Evolutionary conservation across 2,329 filamentous ascomycete species (phyloP), one percentile per base, ranked within the genome.

Genomic region (Paecilomyces niveus): DNA sequence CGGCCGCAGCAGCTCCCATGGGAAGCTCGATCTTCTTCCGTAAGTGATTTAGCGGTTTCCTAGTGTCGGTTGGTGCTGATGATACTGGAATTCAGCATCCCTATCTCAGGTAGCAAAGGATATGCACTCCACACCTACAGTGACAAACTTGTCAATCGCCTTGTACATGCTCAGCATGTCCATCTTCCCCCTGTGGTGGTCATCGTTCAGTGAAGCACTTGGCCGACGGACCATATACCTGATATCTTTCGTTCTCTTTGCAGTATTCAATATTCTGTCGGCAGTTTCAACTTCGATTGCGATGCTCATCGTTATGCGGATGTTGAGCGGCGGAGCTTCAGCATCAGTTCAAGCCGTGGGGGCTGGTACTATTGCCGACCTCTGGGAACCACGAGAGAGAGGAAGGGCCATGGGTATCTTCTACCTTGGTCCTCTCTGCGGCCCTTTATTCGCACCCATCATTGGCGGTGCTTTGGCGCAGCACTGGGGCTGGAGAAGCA

Each of bases 181-280:
- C 57, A 90, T 94, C 52, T 93, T 92, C 64, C 90, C 90, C 0
- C 79, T 95, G 0, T 94, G 90, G 90, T 94, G 89, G 89, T 90
- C 88, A 0, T 87, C 87, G 1, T 92, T 94, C 67, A 90, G 88
- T 8, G 90, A 94, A 65, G 75, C 75, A 3, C 68, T 81, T 0
- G 90, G 90, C 11, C 84, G 90, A 49, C 84, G 90, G 22, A 86
- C 85, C n/a, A 88, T 95, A 64, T 94, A 93, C 70, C 74, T 95
- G 32, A 74, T 83, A 33, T 92, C 89, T 0, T 94, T 94, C 70
- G 70, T 80, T 22, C 76, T 93, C 13, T 92, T 90, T 67, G 77
- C 87, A 57, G 61, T 92, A 45, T 93, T 89, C 74, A 87, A 86
- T 55, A 76, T 89, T 15, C 76, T 90, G 49, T 85, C 84, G 55